Conservation (phyloP, 305 asterid genomes). For the Rubia balearica region DNA sequence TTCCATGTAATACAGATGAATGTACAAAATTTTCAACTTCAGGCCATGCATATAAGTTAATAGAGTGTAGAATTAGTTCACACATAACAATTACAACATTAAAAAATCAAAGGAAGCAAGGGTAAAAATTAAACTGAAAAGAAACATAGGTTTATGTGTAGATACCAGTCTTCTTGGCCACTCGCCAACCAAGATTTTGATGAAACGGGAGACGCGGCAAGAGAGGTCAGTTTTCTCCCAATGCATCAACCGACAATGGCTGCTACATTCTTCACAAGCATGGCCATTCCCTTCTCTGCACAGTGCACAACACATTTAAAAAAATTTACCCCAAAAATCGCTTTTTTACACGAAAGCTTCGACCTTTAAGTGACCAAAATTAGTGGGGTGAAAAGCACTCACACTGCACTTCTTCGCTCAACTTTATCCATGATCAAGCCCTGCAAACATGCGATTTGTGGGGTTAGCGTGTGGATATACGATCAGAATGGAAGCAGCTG, state of each 20-base stretch:
- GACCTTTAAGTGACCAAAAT: not conserved
- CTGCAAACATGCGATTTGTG: not conserved
- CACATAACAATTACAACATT: not conserved
- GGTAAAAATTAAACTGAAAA: too few relatives aligned
- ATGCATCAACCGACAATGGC: slow-evolving; percentile 14
- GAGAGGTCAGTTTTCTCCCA: not conserved
- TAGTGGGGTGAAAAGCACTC: not conserved
- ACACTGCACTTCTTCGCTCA: not conserved
- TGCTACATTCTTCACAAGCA: slow-evolving; percentile 18
- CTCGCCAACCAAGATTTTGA: slow-evolving; percentile 21
- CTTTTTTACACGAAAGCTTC: not conserved
- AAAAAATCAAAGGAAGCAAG: too few relatives aligned
- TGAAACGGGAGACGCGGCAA: slow-evolving; percentile 10
- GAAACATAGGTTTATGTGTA: too few relatives aligned
- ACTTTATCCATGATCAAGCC: not conserved
- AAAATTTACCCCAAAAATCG: not conserved
- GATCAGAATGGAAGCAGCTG: not conserved
- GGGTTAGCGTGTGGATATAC: too few relatives aligned
- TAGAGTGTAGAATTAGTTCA: too few relatives aligned
- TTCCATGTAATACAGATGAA: too few relatives aligned
- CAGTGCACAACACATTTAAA: not conserved
- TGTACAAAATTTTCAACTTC: too few relatives aligned
- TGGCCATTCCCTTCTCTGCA: not conserved
- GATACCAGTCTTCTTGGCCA: slow-evolving; percentile 17
- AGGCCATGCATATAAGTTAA: too few relatives aligned